Evolutionary conservation across 306 rosid species (phyloP).

Genomic region (Ormosia emarginata): DNA sequence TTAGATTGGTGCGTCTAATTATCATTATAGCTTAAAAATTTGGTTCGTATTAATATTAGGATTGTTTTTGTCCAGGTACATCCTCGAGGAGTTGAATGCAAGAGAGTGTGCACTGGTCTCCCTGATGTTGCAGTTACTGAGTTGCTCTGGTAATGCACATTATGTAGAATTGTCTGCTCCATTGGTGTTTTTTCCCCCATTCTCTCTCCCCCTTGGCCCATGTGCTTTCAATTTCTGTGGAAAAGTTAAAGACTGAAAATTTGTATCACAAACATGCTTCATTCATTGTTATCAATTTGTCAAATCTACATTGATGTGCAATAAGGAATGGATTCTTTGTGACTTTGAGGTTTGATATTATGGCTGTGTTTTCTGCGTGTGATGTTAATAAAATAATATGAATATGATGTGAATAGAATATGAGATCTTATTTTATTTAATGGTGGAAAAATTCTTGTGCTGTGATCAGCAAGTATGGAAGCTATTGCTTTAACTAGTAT

Average conservation of each 20-base stretch:
- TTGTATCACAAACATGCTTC: background rate
- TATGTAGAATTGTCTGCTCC: background rate
- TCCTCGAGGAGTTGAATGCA: slow-evolving; percentile 71
- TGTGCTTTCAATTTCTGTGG: background rate
- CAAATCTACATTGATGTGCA: background rate
- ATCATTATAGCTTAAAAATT: background rate
- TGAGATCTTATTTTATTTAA: background rate
- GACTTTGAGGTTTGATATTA: background rate
- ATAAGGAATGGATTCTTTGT: background rate
- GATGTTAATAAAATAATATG: background rate
- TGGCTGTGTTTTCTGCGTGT: background rate
- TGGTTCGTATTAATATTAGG: background rate
- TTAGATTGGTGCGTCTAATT: background rate
- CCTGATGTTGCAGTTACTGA: slow-evolving; percentile 57
- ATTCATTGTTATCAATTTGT: background rate
- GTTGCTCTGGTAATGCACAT: slow-evolving; percentile 60
- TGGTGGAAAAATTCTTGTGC: background rate
- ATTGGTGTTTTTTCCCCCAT: background rate
- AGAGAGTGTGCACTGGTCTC: slow-evolving; percentile 43
- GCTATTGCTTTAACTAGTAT: background rate
- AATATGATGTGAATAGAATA: background rate
- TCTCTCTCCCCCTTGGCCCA: background rate
- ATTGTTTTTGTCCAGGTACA: slow-evolving; percentile 42
- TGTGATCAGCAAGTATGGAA: background rate
- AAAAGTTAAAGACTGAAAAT: background rate